Percentiles rank a stretch among this genome's conserved stretches.
These are phyloP conservation scores for Trichoderma afroharzianum DNA, from an alignment of 2,329 filamentous ascomycete species.

Conservation along the genomic window DNA sequence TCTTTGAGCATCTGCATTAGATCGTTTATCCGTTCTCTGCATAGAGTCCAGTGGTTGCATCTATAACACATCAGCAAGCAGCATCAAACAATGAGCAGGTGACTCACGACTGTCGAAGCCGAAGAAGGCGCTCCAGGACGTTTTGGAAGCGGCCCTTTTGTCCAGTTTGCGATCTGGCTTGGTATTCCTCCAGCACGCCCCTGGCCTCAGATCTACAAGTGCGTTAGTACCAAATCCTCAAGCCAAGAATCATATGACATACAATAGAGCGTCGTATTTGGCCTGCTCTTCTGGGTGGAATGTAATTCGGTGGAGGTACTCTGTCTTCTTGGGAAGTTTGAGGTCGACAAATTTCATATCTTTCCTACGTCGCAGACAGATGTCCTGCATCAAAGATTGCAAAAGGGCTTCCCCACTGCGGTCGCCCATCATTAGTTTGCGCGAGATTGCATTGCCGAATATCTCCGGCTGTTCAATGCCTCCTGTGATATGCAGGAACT, in stretches of 20 bases:
- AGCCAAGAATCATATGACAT: constrained; percentile 26
- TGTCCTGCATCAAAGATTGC: constrained; percentile 72
- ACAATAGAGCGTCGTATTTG: constrained; percentile 72
- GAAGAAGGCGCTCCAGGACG: constrained; percentile 75
- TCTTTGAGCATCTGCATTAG: constrained; percentile 67
- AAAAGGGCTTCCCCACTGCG: constrained; percentile 60
- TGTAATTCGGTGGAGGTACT: constrained; percentile 71
- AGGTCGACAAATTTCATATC: constrained; percentile 86
- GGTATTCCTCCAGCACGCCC: constrained; percentile 62
- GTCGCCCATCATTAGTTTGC: constrained; percentile 60
- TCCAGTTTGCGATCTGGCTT: constrained; percentile 40
- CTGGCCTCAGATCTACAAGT: constrained; percentile 64
- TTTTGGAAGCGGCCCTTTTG: constrained; percentile 62
- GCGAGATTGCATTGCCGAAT: constrained; percentile 62
- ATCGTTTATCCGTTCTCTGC: constrained; percentile 68
- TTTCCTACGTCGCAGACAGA: constrained; percentile 79
- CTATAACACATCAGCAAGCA: constrained; percentile 26
- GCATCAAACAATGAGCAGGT: neutral
- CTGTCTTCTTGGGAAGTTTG: constrained; percentile 70
- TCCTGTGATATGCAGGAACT: constrained; percentile 71
- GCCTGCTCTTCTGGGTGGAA: constrained; percentile 71
- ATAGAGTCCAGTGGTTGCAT: constrained; percentile 86
- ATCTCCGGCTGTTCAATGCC: constrained; percentile 69
- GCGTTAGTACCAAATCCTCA: neutral
- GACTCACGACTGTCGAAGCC: constrained; percentile 68